Evolutionary conservation across 2,329 filamentous ascomycete genomes (phyloP).

Genomic region (Drechslerella coelobrocha): DNA sequence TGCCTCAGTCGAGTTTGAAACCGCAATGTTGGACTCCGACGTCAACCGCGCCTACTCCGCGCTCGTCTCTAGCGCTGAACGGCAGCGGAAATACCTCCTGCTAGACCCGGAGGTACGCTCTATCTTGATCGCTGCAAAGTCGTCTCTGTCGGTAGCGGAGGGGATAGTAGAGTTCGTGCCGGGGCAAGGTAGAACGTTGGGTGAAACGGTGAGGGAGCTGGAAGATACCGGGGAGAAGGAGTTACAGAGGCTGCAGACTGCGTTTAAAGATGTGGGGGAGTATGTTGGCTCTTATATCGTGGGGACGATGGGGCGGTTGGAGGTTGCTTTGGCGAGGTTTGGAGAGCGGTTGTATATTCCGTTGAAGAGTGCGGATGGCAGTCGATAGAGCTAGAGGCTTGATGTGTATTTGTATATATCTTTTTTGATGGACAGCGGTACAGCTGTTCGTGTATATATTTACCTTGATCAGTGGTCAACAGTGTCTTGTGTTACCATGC

Average conservation of each 20-base stretch:
- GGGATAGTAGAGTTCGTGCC: constrained; percentile 35
- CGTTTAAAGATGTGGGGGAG: constrained; percentile 32
- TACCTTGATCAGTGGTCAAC: too few relatives aligned
- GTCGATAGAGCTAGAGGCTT: background rate
- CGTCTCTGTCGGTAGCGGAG: constrained; percentile 15
- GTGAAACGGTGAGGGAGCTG: background rate
- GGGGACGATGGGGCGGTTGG: constrained; percentile 27
- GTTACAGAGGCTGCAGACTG: constrained; percentile 16
- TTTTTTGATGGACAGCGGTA: too few relatives aligned
- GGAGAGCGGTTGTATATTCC: constrained; percentile 43
- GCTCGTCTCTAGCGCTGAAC: constrained; percentile 24
- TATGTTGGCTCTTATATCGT: constrained; percentile 39
- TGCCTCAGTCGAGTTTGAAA: too few relatives aligned
- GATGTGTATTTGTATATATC: background rate
- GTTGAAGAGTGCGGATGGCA: constrained; percentile 6
- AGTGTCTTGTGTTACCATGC: too few relatives aligned
- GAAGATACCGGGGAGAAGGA: constrained; percentile 15
- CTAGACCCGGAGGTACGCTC: constrained; percentile 22
- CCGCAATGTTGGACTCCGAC: constrained; percentile 35
- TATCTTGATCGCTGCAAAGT: constrained; percentile 27
- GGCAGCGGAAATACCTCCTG: constrained; percentile 29
- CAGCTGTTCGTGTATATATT: background rate
- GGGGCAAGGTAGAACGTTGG: constrained; percentile 27
- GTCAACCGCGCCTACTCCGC: constrained; percentile 42
- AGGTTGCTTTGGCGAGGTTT: constrained; percentile 38